Evolutionary conservation across 1,284 basidiomycete species (phyloP).

Genomic region (Phenoliferia sp.): DNA sequence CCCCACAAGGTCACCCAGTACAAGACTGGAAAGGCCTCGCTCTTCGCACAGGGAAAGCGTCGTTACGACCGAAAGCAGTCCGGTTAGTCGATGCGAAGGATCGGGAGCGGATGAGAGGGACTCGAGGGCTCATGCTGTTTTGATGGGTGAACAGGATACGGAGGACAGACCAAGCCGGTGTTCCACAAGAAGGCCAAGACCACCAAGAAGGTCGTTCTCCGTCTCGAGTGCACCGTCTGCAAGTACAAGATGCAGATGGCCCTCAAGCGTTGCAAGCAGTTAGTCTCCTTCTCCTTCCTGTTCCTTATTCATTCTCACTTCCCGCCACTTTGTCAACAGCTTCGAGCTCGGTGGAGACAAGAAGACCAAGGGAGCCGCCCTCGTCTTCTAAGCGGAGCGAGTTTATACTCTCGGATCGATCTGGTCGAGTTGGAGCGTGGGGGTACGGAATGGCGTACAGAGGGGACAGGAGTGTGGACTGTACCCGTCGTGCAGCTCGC

Average conservation of each 20-base stretch:
- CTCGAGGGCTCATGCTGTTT: not conserved
- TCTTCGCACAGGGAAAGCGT: slow-evolving; percentile 97
- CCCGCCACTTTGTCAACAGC: slow-evolving; percentile 10
- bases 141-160: slow-evolving; percentile 65
- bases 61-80: slow-evolving; percentile 66
- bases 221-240: slow-evolving; percentile 96
- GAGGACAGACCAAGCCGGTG: slow-evolving; percentile 97
- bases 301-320: not conserved
- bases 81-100: slow-evolving; percentile 17
- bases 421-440: not conserved
- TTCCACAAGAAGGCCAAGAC: slow-evolving; percentile 99
- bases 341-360: slow-evolving; percentile 71
- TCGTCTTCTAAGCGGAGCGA: slow-evolving; percentile 56
- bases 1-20: slow-evolving; percentile 97
- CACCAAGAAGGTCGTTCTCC: slow-evolving; percentile 98
- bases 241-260: slow-evolving; percentile 91
- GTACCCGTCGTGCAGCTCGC: not conserved
- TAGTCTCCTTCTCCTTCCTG: not conserved
- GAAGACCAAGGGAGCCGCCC: slow-evolving; percentile 90
- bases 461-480: not conserved
- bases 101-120: slow-evolving; percentile 48
- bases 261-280: slow-evolving; percentile 97
- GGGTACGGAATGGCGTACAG: not conserved
- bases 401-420: not conserved
- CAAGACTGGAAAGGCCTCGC: slow-evolving; percentile 97